A percentile compares a stretch with the other conserved stretches of the same genome.
These are phyloP conservation scores for Diphasiastrum complanatum DNA, from an alignment of 83 land plant species.

Conservation along the genomic window DNA sequence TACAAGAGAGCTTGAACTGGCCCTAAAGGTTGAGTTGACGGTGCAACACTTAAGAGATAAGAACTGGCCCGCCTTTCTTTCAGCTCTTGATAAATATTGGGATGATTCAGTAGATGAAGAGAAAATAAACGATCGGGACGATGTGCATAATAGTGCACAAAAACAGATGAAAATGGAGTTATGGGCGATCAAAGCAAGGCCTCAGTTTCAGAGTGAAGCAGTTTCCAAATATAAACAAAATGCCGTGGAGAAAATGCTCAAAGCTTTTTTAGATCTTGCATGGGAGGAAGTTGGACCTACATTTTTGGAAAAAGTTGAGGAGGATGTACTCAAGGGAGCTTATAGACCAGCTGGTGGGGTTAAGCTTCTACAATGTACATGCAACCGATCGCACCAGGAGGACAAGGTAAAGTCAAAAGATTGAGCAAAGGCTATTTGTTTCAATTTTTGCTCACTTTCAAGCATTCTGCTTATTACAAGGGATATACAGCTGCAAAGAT, in stretches of 20 bases:
- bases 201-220: not conserved
- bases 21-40: not conserved
- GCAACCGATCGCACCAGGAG: no score
- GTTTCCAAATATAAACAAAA: not conserved
- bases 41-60: not conserved
- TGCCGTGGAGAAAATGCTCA: not conserved
- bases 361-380: no score
- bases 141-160: not conserved
- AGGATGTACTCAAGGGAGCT: not conserved
- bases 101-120: not conserved
- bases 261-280: not conserved
- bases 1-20: not conserved
- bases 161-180: not conserved
- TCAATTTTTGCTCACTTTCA: no score
- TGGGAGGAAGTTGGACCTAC: not conserved
- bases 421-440: no score
- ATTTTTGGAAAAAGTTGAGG: constrained; percentile 3
- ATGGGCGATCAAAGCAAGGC: not conserved
- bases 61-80: constrained; percentile 1
- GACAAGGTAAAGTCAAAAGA: no score
- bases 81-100: constrained; percentile 6
- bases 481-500: no score
- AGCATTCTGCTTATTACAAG: no score
- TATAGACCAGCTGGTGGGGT: not conserved
- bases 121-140: constrained; percentile 1